phyloP scores from a whole-genome alignment of 192 early-diverging fungal species.

The Coemansia sp. region DNA sequence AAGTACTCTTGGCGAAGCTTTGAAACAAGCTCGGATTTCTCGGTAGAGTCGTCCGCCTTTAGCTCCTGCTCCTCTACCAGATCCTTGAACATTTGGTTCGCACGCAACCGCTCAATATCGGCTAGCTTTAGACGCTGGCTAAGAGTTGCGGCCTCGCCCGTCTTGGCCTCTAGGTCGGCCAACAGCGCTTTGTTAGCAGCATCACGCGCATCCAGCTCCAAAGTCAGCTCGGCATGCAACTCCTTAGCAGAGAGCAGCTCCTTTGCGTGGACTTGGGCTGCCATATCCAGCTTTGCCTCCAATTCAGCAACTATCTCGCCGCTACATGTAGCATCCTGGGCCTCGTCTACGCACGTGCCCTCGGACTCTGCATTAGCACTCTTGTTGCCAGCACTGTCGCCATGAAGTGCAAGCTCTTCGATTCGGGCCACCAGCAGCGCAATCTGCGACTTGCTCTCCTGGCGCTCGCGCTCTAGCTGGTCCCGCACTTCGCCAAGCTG shows the following conservation, averaged over 20 bases:
- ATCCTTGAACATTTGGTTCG: conserved; percentile 19
- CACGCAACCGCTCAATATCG: conserved; percentile 13
- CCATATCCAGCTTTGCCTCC: conserved; percentile 3
- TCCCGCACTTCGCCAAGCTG: conserved; percentile 31
- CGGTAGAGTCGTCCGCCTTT: conserved; percentile 2
- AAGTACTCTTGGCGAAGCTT: conserved; percentile 20
- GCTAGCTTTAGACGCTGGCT: conserved; percentile 13
- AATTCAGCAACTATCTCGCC: conserved; percentile 14
- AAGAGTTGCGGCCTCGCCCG: conserved; percentile 15
- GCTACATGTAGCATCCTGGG: not conserved
- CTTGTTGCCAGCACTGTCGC: not conserved
- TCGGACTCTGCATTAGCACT: not conserved
- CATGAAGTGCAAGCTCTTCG: conserved; percentile 12
- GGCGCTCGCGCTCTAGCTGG: conserved; percentile 39
- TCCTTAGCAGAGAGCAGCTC: conserved; percentile 10
- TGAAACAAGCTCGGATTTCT: conserved; percentile 12
- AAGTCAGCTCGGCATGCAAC: not conserved
- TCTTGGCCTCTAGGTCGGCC: conserved; percentile 13
- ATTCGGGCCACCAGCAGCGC: conserved; percentile 26
- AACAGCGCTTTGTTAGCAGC: conserved; percentile 9
- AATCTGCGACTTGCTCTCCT: conserved; percentile 19
- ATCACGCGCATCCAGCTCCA: conserved; percentile 6
- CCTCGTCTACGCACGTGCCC: not conserved
- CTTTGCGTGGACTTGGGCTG: not conserved
- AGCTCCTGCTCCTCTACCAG: conserved; percentile 18